phyloP scores from a whole-genome alignment of 2,329 filamentous ascomycete species.

The Aspergillus costaricaensis region DNA sequence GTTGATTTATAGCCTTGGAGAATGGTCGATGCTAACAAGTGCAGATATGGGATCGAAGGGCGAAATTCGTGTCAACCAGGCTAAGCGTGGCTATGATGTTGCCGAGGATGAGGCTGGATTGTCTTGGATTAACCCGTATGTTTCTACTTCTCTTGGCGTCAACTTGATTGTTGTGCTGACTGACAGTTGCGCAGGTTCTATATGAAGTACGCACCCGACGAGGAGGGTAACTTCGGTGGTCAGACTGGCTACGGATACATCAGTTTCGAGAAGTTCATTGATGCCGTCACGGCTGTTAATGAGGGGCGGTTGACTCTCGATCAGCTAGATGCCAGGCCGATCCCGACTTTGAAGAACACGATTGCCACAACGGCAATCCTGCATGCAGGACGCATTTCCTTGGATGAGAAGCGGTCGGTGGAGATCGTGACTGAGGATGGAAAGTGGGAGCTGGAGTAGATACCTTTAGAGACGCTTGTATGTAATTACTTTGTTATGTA shows the following conservation, averaged over 20 bases:
- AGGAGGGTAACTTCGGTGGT: slow-evolving; percentile 90
- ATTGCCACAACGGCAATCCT: slow-evolving; percentile 90
- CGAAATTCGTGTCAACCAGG: slow-evolving; percentile 88
- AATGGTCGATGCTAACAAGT: neutral
- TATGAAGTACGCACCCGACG: slow-evolving; percentile 91
- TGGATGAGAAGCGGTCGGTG: slow-evolving; percentile 79
- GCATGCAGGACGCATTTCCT: slow-evolving; percentile 78
- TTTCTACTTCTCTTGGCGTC: slow-evolving; percentile 14
- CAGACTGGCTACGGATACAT: slow-evolving; percentile 93
- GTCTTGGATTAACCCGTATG: slow-evolving; percentile 81
- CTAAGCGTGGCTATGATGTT: slow-evolving; percentile 90
- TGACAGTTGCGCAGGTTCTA: slow-evolving; percentile 61
- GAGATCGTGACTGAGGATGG: slow-evolving; percentile 59
- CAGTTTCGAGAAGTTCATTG: slow-evolving; percentile 93
- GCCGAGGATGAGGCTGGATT: slow-evolving; percentile 75
- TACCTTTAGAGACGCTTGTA: neutral
- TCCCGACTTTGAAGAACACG: slow-evolving; percentile 86
- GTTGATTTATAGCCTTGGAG: neutral
- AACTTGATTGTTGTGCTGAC: neutral
- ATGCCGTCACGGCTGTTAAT: slow-evolving; percentile 78
- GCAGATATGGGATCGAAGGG: slow-evolving; percentile 74
- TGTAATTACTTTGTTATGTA: neutral
- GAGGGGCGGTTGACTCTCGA: slow-evolving; percentile 70
- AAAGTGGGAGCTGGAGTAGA: slow-evolving; percentile 65
- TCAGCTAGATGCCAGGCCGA: slow-evolving; percentile 74